Percentiles rank a stretch among this genome's conserved stretches.
phyloP scores from a whole-genome alignment of 768 basidiomycete genomes.

The Galerina marginata region DNA sequence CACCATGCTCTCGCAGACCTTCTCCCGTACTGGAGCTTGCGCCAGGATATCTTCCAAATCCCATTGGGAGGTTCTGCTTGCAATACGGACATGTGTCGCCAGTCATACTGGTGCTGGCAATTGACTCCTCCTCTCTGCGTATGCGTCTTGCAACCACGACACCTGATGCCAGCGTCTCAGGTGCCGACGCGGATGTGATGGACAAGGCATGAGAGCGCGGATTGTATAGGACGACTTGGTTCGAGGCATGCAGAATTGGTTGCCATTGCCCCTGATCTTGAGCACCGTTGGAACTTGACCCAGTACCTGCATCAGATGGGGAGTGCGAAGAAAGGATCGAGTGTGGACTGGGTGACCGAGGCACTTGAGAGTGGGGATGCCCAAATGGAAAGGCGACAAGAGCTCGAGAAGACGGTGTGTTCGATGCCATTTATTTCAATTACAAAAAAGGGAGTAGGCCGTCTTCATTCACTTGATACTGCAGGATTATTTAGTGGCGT shows the following conservation, averaged over 20 bases:
- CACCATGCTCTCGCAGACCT: conserved; percentile 22
- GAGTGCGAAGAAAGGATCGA: neutral
- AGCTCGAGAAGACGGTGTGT: conserved; percentile 16
- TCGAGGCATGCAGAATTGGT: conserved; percentile 81
- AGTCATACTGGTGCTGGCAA: conserved; percentile 7
- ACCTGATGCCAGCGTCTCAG: conserved; percentile 29
- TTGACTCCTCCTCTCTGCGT: conserved; percentile 18
- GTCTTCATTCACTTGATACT: no score
- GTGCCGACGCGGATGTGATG: conserved; percentile 48
- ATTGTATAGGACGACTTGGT: conserved; percentile 89
- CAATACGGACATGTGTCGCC: conserved; percentile 72
- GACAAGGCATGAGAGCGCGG: conserved; percentile 84
- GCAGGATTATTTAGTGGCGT: no score
- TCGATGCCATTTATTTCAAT: neutral
- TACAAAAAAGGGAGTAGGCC: no score
- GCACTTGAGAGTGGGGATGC: neutral
- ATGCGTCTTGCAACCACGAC: conserved; percentile 26
- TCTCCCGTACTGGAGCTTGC: conserved; percentile 17
- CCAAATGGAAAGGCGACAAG: conserved; percentile 13
- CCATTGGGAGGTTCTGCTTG: conserved; percentile 60
- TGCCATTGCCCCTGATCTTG: conserved; percentile 56
- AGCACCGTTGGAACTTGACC: no score
- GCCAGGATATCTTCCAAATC: conserved; percentile 36
- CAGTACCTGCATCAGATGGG: neutral
- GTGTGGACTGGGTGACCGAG: neutral